Evolutionary conservation across 768 basidiomycete species (phyloP), one percentile per base, ranked within the genome.

Genomic region (Mycena floridula): DNA sequence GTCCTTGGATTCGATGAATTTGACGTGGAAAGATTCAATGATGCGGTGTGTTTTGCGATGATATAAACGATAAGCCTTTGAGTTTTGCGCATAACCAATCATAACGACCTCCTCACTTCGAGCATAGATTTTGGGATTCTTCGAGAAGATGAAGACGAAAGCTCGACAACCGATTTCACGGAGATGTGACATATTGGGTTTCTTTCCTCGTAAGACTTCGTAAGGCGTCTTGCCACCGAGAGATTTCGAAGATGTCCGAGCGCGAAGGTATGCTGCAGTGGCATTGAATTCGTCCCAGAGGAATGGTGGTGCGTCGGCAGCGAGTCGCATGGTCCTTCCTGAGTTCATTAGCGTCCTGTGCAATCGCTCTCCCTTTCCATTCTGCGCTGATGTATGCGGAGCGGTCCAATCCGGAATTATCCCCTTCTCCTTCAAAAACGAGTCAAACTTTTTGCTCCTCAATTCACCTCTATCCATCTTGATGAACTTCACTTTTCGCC

Each of bases 61-160:
- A 35, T 50, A 58, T 21, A 53, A 58, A 0, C 55, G 44, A 37
- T 59, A 61, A 4, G 51, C 47, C 38, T 60, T 59, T 1, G 60
- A 56, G 18, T 53, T 28, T 7, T 43, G 18, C 5, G 27, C 36
- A 30, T 59, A 62, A 8, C 60, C 57, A 16, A 61, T 50, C 3
- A 61, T 49, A 2, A 56, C 43, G 21, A 54, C 54, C 32, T 55
- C 54, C 4, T 50, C 13, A 0, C 57, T 54, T 1, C 52, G 40
- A 1, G 36, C 44, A 20, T 48, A 32, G 3, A 57, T 42, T 26
- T 61, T 61, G 1, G 53, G 53, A 25, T 55, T 54, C 28, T 57
- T 48, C 0, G 39, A 24, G 20, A 50, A 43, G 21, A 55, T 49
- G 3, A 52, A 49, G 0, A 59, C 58, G 22, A 52, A 61, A 0